phyloP scores from a whole-genome alignment of 1,284 basidiomycete genomes.

The Leccinum pallidistipes region DNA sequence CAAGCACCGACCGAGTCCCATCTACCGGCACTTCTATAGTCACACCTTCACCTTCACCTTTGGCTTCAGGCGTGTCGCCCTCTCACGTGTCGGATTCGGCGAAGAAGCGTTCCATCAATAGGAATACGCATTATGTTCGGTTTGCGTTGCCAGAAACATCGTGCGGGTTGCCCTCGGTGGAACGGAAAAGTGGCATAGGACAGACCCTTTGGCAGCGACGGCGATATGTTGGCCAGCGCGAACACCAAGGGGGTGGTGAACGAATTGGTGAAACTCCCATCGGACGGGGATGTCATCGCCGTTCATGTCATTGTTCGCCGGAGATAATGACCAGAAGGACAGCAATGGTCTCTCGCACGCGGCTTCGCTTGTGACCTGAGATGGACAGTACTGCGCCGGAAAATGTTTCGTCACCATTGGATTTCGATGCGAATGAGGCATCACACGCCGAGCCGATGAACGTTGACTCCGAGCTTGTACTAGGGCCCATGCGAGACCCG shows the following conservation, averaged over 20 bases:
- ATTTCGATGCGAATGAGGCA: slow-evolving; percentile 4
- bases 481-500: slow-evolving; percentile 12
- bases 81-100: slow-evolving; percentile 15
- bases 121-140: slow-evolving; percentile 29
- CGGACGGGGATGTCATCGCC: slow-evolving; percentile 26
- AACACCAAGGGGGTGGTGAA: not conserved
- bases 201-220: not conserved
- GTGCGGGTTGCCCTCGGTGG: slow-evolving; percentile 16
- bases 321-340: slow-evolving; percentile 5
- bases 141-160: slow-evolving; percentile 34
- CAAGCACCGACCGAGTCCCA: too few relatives aligned
- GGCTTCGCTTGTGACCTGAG: slow-evolving; percentile 2
- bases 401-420: not conserved
- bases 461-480: slow-evolving; percentile 11
- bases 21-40: too few relatives aligned
- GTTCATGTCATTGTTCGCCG: slow-evolving; percentile 17
- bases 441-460: slow-evolving; percentile 9
- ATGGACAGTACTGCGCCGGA: not conserved
- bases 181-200: slow-evolving; percentile 4
- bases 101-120: slow-evolving; percentile 13
- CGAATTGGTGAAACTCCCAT: not conserved
- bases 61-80: too few relatives aligned
- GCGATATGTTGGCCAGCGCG: not conserved
- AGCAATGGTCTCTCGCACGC: not conserved
- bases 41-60: too few relatives aligned